phyloP scores from a whole-genome alignment of 2,329 filamentous ascomycete species.

The Aspergillus persii region DNA sequence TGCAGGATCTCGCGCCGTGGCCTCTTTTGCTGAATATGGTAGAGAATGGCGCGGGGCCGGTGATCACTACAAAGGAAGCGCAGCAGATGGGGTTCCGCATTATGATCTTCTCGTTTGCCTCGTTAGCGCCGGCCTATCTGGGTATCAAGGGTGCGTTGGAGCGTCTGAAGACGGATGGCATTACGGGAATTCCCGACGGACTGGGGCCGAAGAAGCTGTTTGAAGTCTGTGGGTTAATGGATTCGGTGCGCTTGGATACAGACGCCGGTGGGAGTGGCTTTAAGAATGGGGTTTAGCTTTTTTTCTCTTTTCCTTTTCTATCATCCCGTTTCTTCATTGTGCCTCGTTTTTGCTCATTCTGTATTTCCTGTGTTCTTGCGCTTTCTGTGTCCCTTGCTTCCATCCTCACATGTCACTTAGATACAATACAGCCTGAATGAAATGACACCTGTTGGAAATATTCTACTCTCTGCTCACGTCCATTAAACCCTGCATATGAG shows the following conservation, averaged over 20 bases:
- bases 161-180: constrained; percentile 35
- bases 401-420: background rate
- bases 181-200: constrained; percentile 30
- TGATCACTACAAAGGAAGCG: constrained; percentile 38
- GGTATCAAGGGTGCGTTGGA: constrained; percentile 35
- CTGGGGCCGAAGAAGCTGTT: constrained; percentile 38
- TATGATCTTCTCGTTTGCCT: constrained; percentile 43
- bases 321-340: background rate
- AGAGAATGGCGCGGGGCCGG: constrained; percentile 40
- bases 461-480: background rate
- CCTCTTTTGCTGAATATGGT: constrained; percentile 46
- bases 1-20: constrained; percentile 38
- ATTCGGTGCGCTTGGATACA: constrained; percentile 39
- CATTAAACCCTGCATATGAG: background rate
- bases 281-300: constrained; percentile 17
- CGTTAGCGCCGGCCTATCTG: constrained; percentile 36
- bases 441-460: background rate
- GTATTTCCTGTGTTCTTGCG: background rate
- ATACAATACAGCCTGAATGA: background rate
- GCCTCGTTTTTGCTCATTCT: background rate
- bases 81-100: constrained; percentile 43
- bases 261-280: constrained; percentile 37
- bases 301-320: background rate
- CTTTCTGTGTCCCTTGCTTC: background rate
- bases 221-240: constrained; percentile 41